Evolutionary conservation across 768 basidiomycete species (phyloP).

Genomic region (Podaxis sp.): DNA sequence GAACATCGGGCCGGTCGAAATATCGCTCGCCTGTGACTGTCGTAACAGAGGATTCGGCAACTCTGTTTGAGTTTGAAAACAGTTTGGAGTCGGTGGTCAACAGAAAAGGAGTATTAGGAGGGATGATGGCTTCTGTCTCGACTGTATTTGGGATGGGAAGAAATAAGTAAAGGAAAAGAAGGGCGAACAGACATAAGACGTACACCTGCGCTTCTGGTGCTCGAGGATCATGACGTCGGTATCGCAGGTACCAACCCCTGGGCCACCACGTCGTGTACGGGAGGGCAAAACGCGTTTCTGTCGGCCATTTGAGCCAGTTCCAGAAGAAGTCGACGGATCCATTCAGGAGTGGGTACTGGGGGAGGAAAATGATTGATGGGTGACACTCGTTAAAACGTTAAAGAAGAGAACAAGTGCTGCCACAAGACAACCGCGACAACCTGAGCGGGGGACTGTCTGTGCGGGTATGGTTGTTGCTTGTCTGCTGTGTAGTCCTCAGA

Average conservation of each 20-base stretch:
- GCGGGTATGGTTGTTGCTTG: background rate
- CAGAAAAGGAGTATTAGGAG: slow-evolving; percentile 58
- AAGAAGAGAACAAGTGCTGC: background rate
- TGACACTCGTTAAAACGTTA: background rate
- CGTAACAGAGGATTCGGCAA: slow-evolving; percentile 42
- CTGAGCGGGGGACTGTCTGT: background rate
- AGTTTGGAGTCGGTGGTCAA: slow-evolving; percentile 65
- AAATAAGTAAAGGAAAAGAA: slow-evolving; percentile 5
- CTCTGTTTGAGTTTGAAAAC: slow-evolving; percentile 35
- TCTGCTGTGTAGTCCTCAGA: background rate
- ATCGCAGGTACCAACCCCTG: slow-evolving; percentile 75
- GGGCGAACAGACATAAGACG: slow-evolving; percentile 24
- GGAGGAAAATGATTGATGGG: slow-evolving; percentile 3
- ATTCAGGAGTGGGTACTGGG: background rate
- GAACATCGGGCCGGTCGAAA: slow-evolving; percentile 75
- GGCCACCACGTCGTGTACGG: slow-evolving; percentile 75
- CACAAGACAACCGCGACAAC: background rate
- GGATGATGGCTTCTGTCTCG: slow-evolving; percentile 70
- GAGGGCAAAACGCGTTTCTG: slow-evolving; percentile 81
- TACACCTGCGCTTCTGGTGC: slow-evolving; percentile 72
- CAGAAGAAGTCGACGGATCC: slow-evolving; percentile 6
- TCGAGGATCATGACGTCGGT: slow-evolving; percentile 83
- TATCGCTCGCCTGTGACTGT: slow-evolving; percentile 62
- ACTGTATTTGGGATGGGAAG: slow-evolving; percentile 33
- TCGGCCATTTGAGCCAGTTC: slow-evolving; percentile 25